Conservation (phyloP, 2,329 filamentous ascomycete genomes). For the Penicillium glabrum region DNA sequence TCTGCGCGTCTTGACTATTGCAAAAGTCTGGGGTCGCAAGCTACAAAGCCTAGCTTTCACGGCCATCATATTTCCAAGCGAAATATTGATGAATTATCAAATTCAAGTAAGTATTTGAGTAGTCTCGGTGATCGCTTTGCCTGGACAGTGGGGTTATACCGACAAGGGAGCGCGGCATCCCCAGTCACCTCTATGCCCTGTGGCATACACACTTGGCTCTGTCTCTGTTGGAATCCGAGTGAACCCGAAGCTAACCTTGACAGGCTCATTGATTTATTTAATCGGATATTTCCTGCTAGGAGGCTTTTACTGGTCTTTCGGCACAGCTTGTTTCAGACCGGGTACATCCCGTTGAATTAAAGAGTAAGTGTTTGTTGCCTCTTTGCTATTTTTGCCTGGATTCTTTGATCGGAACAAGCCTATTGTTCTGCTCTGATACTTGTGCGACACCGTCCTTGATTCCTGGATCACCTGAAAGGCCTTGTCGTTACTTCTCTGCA, state of each 20-base stretch:
- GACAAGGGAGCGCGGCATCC: not conserved
- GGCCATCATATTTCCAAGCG: not conserved
- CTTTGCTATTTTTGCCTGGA: not conserved
- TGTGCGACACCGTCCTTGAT: not conserved
- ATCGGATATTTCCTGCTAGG: not conserved
- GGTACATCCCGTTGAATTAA: not conserved
- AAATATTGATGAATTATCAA: not conserved
- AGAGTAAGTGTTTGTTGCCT: not conserved
- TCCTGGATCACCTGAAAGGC: not conserved
- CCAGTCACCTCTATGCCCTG: not conserved
- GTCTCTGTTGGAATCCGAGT: not conserved
- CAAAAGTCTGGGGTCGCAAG: constrained; percentile 11
- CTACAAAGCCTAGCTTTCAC: not conserved
- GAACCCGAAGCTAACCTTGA: not conserved
- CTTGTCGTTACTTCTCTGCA: not conserved
- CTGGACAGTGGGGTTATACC: not conserved
- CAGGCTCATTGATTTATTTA: not conserved
- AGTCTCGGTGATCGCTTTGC: not conserved
- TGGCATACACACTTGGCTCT: not conserved
- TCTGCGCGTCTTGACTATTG: constrained; percentile 22
- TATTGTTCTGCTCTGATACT: not conserved
- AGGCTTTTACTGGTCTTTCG: not conserved
- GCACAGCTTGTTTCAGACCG: not conserved
- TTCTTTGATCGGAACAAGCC: not conserved
- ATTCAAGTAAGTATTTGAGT: not conserved